Evolutionary conservation across 257 asterid genomes (phyloP).

Genomic region (Knoxia roxburghii): DNA sequence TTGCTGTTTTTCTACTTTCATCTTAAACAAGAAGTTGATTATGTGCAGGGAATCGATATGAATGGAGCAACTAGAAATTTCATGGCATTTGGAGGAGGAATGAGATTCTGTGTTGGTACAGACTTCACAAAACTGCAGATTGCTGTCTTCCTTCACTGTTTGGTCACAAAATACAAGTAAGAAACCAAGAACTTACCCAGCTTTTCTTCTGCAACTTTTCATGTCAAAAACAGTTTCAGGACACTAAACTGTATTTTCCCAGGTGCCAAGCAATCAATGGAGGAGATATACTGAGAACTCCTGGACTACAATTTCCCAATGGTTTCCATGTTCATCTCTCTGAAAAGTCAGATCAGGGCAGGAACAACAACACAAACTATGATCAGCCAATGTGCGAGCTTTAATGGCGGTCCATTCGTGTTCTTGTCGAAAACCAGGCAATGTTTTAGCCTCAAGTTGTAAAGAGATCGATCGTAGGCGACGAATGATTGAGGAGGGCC

Average conservation of each 20-base stretch:
- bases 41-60: constrained; percentile 56
- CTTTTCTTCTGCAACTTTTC: neutral
- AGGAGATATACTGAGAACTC: constrained; percentile 70
- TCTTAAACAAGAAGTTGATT: neutral
- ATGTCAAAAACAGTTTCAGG: constrained; percentile 8
- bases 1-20: neutral
- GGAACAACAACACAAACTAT: constrained; percentile 10
- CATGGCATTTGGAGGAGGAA: constrained; percentile 96
- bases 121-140: constrained; percentile 86
- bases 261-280: constrained; percentile 68
- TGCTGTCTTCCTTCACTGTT: constrained; percentile 77
- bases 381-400: constrained; percentile 2
- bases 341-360: constrained; percentile 23
- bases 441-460: constrained; percentile 21
- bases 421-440: no score
- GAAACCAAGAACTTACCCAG: constrained; percentile 20
- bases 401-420: no score
- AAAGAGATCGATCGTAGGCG: constrained; percentile 11
- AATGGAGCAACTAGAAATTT: constrained; percentile 78
- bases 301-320: constrained; percentile 85
- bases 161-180: constrained; percentile 78
- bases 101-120: constrained; percentile 90
- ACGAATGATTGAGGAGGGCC: constrained; percentile 3
- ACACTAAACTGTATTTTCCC: constrained; percentile 19
- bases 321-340: constrained; percentile 56